Evolutionary conservation across 208 protist genomes (phyloP).

Genomic region (Leishmania braziliensis): DNA sequence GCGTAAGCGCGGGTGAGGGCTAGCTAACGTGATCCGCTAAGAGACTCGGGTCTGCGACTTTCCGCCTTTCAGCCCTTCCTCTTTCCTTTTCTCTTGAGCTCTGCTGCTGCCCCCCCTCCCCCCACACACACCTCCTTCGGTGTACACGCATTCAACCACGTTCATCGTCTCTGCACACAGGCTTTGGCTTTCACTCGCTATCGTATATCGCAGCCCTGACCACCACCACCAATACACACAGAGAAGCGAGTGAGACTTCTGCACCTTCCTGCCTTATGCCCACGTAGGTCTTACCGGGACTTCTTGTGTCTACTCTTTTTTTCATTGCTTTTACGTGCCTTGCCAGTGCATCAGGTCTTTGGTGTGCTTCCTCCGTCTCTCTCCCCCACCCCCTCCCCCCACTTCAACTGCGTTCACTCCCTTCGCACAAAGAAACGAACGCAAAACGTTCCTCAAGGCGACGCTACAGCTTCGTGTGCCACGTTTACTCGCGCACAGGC

Average conservation of each 20-base stretch:
- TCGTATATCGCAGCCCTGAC: background rate
- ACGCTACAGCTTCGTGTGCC: constrained; percentile 6
- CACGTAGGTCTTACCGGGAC: background rate
- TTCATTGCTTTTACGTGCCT: background rate
- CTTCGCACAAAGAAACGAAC: background rate
- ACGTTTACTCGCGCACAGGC: constrained; percentile 1
- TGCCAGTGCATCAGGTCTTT: background rate
- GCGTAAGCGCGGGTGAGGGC: background rate
- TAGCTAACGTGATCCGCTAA: background rate
- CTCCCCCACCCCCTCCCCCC: background rate
- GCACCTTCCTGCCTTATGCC: background rate
- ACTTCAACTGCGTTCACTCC: background rate
- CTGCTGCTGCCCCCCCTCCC: background rate
- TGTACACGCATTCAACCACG: background rate
- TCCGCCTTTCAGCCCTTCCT: background rate
- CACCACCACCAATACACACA: background rate
- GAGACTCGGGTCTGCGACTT: background rate
- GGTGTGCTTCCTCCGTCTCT: background rate
- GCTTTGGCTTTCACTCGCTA: background rate
- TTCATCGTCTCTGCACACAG: background rate
- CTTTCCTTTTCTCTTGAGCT: background rate
- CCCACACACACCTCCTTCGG: background rate
- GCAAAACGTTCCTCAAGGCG: constrained; percentile 3
- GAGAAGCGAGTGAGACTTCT: background rate
- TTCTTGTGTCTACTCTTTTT: background rate